Evolutionary conservation across 1,139 yeast genomes (phyloP), one percentile per base, ranked within the genome.

Genomic region (Lodderomyces pseudojiufengensis): DNA sequence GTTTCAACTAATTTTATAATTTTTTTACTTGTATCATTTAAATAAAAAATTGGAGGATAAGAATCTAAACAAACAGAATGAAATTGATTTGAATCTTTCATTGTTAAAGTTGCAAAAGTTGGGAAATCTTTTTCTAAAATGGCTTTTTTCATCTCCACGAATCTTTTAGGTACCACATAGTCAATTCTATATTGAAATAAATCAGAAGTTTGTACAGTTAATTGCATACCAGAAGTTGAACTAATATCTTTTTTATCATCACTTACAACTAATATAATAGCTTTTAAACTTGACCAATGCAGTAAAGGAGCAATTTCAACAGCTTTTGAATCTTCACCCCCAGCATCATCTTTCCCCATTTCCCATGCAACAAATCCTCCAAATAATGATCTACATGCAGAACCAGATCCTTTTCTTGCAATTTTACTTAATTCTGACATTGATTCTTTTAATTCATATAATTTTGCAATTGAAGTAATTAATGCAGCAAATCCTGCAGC

Each of bases 311-410:
- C 95, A 32, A 92, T 76, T 63, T 87, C 88, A 23, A 87, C 95
- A 2, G 99, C 98, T 54, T 80, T 80, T 14, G 97, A 88, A 61
- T 92, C 98, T 33, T 76, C 70, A 7, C 98, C 98, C 52, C 87
- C 82, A 0, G 48, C 64, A 40, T 55, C 46, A 5, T 18, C 20
- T 18, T 51, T 47, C 37, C 99, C 99, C 97, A 88, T 90, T 61
- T 92, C 96, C 99, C 99, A 92, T 4, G 97, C 97, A 11, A 92
- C 98, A 57, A 80, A 92, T 6, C 99, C 99, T 32, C 98, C 98
- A 61, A 86, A 87, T 41, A 92, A 70, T 9, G 97, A 92, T 59
- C 99, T 76, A 62, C 98, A 92, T 8, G 98, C 98, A 10, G 97
- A 87, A 2, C 98, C 99, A 11, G 97, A 87, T 14, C 99, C 99